Evolutionary conservation across 2,329 filamentous ascomycete genomes (phyloP).

Genomic region (Fusarium buharicum): DNA sequence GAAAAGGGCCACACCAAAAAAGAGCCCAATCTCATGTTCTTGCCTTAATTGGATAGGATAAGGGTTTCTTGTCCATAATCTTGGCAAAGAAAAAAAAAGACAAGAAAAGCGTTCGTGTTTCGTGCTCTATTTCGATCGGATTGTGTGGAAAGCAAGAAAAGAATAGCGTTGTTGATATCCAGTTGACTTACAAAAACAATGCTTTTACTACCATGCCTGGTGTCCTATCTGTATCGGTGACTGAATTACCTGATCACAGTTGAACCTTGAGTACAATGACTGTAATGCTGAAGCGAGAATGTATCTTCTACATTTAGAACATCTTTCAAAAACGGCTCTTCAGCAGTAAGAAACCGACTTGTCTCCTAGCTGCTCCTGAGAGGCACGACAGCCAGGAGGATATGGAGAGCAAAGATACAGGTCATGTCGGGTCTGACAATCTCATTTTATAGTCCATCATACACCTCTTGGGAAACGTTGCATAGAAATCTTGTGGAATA

Average conservation of each 20-base stretch:
- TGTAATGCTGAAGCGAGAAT: not conserved
- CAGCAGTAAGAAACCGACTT: not conserved
- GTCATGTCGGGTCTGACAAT: not conserved
- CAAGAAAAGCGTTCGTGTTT: slow-evolving; percentile 16
- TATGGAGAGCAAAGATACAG: not conserved
- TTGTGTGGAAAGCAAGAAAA: not conserved
- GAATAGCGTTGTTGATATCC: slow-evolving; percentile 1
- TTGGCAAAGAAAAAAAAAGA: slow-evolving; percentile 2
- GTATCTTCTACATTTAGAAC: not conserved
- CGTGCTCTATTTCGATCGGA: not conserved
- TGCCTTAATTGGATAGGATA: not conserved
- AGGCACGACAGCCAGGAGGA: not conserved
- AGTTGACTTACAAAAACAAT: not conserved
- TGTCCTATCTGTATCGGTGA: too few species aligned
- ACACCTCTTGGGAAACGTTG: not conserved
- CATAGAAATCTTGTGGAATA: not conserved
- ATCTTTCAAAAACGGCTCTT: not conserved
- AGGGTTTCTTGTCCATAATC: not conserved
- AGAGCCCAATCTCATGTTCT: slow-evolving; percentile 3
- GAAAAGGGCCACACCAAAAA: not conserved
- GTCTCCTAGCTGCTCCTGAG: not conserved
- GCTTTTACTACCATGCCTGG: too few species aligned
- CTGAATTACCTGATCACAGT: not conserved
- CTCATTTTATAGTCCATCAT: not conserved
- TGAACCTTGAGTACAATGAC: not conserved